Conservation (phyloP, 75 land plant species). For the Cupressus sempervirens region DNA sequence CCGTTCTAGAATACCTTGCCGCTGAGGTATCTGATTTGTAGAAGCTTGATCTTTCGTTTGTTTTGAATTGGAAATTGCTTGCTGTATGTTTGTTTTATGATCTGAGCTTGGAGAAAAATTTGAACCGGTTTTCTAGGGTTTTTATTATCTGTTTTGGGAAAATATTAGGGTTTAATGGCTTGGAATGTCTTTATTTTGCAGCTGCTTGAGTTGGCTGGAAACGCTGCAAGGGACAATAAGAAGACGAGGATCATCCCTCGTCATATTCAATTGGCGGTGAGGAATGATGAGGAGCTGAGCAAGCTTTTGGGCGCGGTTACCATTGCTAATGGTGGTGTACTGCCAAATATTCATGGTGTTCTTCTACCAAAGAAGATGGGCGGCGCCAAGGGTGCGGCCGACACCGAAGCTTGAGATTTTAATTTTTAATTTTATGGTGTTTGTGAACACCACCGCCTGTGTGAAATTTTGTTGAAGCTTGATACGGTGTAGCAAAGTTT, state of each 20-base stretch:
- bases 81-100: not conserved
- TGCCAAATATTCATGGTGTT: slow-evolving; percentile 8
- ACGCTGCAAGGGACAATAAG: too few relatives aligned
- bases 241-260: too few relatives aligned
- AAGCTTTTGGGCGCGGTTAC: too few relatives aligned
- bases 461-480: not conserved
- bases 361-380: not conserved
- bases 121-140: not conserved
- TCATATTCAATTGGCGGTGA: too few relatives aligned
- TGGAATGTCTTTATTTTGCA: not conserved
- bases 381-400: not conserved
- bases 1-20: slow-evolving; percentile 20
- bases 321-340: too few relatives aligned
- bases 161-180: not conserved
- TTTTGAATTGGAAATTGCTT: not conserved
- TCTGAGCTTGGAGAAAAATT: not conserved
- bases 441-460: not conserved
- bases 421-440: not conserved
- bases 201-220: too few relatives aligned
- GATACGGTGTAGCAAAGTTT: not conserved
- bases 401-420: not conserved
- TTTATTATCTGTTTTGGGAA: too few relatives aligned
- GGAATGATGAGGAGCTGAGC: too few relatives aligned
- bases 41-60: too few relatives aligned
- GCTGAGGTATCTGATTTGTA: slow-evolving; percentile 13